A percentile compares a stretch with the other conserved stretches of the same genome.
Evolutionary conservation across 352 stramenopile genomes (phyloP).

Genomic region (Phytophthora colocasiae): DNA sequence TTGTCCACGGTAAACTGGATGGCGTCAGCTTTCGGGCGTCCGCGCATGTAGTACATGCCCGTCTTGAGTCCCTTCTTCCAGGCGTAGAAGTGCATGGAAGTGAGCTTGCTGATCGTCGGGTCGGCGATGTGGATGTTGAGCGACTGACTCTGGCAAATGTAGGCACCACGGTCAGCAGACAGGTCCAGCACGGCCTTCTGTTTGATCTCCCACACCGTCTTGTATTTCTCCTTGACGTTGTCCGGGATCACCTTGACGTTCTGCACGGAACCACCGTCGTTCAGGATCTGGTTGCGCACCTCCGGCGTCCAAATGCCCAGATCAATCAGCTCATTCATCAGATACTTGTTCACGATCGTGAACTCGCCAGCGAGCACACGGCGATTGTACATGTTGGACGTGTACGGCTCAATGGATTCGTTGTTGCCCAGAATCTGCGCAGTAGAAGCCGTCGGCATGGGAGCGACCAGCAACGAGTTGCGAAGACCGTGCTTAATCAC

Average conservation of each 20-base stretch:
- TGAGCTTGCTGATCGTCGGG: constrained; percentile 97
- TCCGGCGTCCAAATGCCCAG: constrained; percentile 97
- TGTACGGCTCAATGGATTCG: constrained; percentile 99
- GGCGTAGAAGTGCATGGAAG: constrained; percentile 99
- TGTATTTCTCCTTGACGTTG: constrained; percentile 96
- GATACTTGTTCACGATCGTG: constrained; percentile 99
- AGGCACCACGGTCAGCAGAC: constrained; percentile 98
- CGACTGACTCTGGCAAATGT: constrained; percentile 98
- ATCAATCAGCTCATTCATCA: constrained; percentile 97
- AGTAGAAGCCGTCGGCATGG: constrained; percentile 99
- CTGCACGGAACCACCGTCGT: constrained; percentile 97
- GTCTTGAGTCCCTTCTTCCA: constrained; percentile 99
- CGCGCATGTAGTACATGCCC: constrained; percentile 99
- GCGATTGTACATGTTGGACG: constrained; percentile 99
- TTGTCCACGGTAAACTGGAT: constrained; percentile 99
- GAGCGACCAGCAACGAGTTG: constrained; percentile 99
- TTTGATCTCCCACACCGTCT: constrained; percentile 99
- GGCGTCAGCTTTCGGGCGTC: constrained; percentile 97
- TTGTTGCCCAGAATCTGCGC: constrained; percentile 99
- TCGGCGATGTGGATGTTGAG: constrained; percentile 99
- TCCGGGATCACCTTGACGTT: constrained; percentile 86
- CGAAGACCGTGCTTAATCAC: constrained; percentile 96
- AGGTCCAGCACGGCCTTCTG: constrained; percentile 98
- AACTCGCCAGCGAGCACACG: constrained; percentile 99
- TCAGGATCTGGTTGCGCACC: constrained; percentile 99